Evolutionary conservation across 768 basidiomycete species (phyloP).

Genomic region (Podaxis pistillaris): DNA sequence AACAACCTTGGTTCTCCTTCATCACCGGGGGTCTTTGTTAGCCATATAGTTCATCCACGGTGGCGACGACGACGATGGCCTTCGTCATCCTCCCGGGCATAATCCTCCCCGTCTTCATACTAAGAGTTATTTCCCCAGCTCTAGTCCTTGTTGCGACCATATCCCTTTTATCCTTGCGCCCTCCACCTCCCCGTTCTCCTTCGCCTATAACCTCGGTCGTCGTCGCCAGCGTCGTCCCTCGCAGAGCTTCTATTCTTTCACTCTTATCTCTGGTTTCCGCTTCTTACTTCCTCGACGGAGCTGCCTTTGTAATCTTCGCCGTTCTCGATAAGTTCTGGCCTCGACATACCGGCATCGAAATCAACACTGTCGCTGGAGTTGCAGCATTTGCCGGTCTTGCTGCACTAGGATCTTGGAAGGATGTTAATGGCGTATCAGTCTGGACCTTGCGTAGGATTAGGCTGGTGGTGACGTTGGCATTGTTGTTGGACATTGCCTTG

Average conservation of each 20-base stretch:
- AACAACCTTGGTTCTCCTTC: conserved; percentile 13
- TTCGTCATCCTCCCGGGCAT: conserved; percentile 19
- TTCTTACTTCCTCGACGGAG: conserved; percentile 77
- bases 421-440: conserved; percentile 64
- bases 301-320: conserved; percentile 63
- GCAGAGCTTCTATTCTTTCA: conserved; percentile 70
- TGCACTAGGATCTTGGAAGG: conserved; percentile 78
- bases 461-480: conserved; percentile 47
- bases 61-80: conserved; percentile 29
- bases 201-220: conserved; percentile 79
- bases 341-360: conserved; percentile 57
- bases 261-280: conserved; percentile 69
- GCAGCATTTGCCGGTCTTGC: conserved; percentile 71
- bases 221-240: conserved; percentile 68
- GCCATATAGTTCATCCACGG: background rate
- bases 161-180: conserved; percentile 54
- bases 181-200: conserved; percentile 43
- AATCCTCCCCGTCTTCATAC: conserved; percentile 42
- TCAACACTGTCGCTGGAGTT: conserved; percentile 67
- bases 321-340: conserved; percentile 69
- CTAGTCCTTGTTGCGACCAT: conserved; percentile 61
- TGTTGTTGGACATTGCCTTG: conserved; percentile 60
- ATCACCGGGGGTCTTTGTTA: conserved; percentile 6
- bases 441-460: conserved; percentile 65
- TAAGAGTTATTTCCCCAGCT: conserved; percentile 68